phyloP scores from a whole-genome alignment of 169 alveolate species.

The Plasmodium ovale region DNA sequence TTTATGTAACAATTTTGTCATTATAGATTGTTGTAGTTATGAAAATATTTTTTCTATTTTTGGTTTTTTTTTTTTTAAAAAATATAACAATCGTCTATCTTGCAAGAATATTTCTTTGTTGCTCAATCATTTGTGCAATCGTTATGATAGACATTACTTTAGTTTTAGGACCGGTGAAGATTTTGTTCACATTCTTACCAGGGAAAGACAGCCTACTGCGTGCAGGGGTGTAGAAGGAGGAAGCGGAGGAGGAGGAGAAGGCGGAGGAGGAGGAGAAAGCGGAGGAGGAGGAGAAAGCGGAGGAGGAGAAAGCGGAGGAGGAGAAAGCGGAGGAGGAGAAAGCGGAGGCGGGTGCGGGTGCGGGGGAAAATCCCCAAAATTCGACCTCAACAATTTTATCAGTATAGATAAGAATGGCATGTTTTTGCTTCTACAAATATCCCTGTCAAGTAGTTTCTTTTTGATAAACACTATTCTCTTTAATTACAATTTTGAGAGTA shows the following conservation, averaged over 20 bases:
- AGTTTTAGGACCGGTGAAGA: neutral
- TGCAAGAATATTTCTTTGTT: constrained; percentile 4
- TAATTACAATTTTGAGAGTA: neutral
- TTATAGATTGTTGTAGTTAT: neutral
- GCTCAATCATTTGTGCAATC: constrained; percentile 5
- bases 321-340: neutral
- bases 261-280: neutral
- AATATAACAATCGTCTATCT: neutral
- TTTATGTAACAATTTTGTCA: too few species aligned
- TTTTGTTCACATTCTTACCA: neutral
- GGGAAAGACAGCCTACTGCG: too few species aligned
- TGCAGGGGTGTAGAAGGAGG: too few species aligned
- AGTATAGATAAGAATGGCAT: constrained; percentile 57
- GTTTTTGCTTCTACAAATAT: constrained; percentile 39
- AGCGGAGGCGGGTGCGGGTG: neutral
- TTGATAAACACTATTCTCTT: constrained; percentile 18
- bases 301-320: neutral
- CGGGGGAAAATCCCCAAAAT: neutral
- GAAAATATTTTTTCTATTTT: constrained; percentile 9
- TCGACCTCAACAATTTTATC: constrained; percentile 1
- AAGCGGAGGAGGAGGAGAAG: too few species aligned
- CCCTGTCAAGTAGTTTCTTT: constrained; percentile 14
- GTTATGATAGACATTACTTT: neutral
- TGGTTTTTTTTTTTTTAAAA: constrained; percentile 2
- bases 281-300: neutral